Conservation (phyloP, 1,284 basidiomycete genomes). For the Puccinia sorghi region DNA sequence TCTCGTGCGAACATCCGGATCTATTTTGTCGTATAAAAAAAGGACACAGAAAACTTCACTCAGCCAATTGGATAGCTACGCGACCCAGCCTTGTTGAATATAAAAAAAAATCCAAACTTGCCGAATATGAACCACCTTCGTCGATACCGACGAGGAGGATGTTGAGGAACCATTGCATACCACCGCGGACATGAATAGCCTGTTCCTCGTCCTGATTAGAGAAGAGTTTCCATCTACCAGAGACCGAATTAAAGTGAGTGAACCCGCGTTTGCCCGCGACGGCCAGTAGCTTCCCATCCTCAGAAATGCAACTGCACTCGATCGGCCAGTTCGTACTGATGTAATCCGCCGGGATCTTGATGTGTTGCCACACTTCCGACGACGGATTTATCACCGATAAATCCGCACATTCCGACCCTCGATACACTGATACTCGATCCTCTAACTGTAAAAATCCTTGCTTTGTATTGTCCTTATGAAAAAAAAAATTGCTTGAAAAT, state of each 20-base stretch:
- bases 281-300: slow-evolving; percentile 87
- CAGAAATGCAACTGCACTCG: slow-evolving; percentile 84
- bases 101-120: neutral
- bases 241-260: slow-evolving; percentile 88
- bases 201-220: slow-evolving; percentile 81
- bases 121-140: slow-evolving; percentile 39
- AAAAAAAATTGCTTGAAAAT: neutral
- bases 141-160: slow-evolving; percentile 89
- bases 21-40: slow-evolving; percentile 60
- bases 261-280: slow-evolving; percentile 88
- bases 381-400: slow-evolving; percentile 99
- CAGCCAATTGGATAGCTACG: too few species aligned
- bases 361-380: slow-evolving; percentile 94
- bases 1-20: slow-evolving; percentile 95
- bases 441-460: slow-evolving; percentile 96
- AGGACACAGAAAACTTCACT: neutral
- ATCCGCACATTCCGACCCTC: slow-evolving; percentile 94
- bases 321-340: slow-evolving; percentile 92
- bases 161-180: slow-evolving; percentile 95
- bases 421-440: slow-evolving; percentile 89
- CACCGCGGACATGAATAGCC: slow-evolving; percentile 83
- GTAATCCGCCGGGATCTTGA: slow-evolving; percentile 86
- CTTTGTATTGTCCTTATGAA: slow-evolving; percentile 73
- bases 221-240: slow-evolving; percentile 94
- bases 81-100: too few species aligned